Percentiles rank a stretch among this genome's conserved stretches.
These are phyloP conservation scores for Aspergillus calidoustus DNA, from an alignment of 2,329 filamentous ascomycete genomes.

Conservation along the genomic window DNA sequence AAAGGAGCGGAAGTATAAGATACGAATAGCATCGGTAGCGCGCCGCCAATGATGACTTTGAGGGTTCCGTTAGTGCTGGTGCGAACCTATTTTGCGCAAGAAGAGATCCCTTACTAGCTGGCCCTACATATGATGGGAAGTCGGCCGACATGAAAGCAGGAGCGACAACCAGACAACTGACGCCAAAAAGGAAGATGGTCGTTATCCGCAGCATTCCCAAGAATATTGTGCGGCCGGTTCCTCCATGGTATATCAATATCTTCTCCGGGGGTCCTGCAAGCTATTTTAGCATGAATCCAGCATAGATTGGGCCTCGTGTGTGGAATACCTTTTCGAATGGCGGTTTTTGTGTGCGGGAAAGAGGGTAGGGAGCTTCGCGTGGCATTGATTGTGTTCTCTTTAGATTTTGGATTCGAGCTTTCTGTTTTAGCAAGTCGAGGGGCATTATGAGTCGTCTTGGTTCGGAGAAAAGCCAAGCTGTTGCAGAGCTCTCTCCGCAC, in stretches of 20 bases:
- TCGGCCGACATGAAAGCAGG: conserved; percentile 60
- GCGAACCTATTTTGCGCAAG: not conserved
- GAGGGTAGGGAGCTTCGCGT: conserved; percentile 23
- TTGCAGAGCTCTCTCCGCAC: conserved; percentile 32
- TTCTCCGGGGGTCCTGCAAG: conserved; percentile 42
- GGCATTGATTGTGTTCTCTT: conserved; percentile 22
- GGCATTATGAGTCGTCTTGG: conserved; percentile 35
- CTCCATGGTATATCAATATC: conserved; percentile 76
- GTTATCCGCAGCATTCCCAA: conserved; percentile 73
- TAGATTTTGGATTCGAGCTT: conserved; percentile 24
- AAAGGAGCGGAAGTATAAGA: conserved; percentile 70
- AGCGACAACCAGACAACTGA: conserved; percentile 67
- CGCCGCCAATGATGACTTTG: conserved; percentile 62
- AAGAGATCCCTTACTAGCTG: conserved; percentile 42
- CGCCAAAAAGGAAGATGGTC: conserved; percentile 69
- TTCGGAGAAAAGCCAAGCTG: conserved; percentile 30
- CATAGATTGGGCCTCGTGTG: not conserved
- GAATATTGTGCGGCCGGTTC: conserved; percentile 68
- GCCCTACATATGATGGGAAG: conserved; percentile 47
- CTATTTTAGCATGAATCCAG: conserved; percentile 16
- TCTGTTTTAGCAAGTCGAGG: conserved; percentile 31
- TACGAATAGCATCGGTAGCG: conserved; percentile 68
- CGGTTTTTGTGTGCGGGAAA: conserved; percentile 31
- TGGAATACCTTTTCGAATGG: conserved; percentile 34
- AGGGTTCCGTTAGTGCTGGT: conserved; percentile 5